Evolutionary conservation across 2,329 filamentous ascomycete genomes (phyloP), one percentile per base, ranked within the genome.

Genomic region (Epichloe typhina): DNA sequence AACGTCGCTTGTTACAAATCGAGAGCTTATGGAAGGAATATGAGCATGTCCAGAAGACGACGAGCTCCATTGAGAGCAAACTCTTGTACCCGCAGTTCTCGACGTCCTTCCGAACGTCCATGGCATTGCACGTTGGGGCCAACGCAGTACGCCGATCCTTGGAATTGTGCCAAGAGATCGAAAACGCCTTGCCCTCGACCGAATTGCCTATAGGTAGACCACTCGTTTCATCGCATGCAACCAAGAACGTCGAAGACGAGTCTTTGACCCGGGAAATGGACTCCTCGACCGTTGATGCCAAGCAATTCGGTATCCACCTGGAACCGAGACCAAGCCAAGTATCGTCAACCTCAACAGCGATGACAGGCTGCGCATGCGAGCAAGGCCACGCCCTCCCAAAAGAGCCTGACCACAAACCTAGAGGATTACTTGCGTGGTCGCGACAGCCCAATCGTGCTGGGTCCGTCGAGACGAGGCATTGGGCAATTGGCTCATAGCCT

Each of bases 1-100:
- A 55, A 49, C 64, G 61, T 52, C 56, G 61, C 33, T 19, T 65
- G 1, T 53, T 69, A 6, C 66, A 65, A 50, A 46, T 68, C 7
- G 66, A 68, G 54, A 63, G 64, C 45, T 35, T 68, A 13, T 59
- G 54, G 57, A 67, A 63, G 42, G 66, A 69, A 49, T 59, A 59
- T 43, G 58, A 56, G 3, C 51, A 54, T 23, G 60, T 66, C 31
- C 50, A 57, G 40, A 65, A 59, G 38, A 59, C 59, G 3, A 62
- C 58, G 4, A 49, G 46, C 7, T 64, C 63, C 2, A 65, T 69
- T 8, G 64, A 69, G 52, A 66, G 62, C 52, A 66, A 65, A 51
- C 55, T 69, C 13, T 54, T 69, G 1, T 58, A 66, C n/a, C 50
- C 58, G 6, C 56, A 63, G 7, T 59, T 66, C 33, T 50, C 57